Conservation (phyloP, 2,329 filamentous ascomycete genomes). For the Epichloe gansuensis region DNA sequence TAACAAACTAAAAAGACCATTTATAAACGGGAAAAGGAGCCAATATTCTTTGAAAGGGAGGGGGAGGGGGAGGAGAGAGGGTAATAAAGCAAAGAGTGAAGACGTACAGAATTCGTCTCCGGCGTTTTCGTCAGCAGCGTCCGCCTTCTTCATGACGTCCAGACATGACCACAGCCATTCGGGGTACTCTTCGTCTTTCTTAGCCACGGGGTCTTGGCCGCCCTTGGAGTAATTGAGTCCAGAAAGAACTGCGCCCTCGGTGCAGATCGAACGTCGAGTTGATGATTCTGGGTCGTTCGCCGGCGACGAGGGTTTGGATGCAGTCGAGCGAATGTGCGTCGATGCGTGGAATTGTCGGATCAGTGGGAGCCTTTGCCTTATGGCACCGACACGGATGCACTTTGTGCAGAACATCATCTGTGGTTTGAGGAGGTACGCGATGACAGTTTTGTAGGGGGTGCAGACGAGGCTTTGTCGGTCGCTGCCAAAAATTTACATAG, state of each 20-base stretch:
- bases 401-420: constrained; percentile 28
- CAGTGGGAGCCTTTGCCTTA: constrained; percentile 18
- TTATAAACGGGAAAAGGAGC: not conserved
- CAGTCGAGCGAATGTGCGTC: constrained; percentile 22
- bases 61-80: not conserved
- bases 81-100: not conserved
- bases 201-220: constrained; percentile 57
- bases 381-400: constrained; percentile 35
- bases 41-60: too few relatives aligned
- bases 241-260: constrained; percentile 55
- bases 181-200: constrained; percentile 65
- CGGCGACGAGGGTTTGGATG: constrained; percentile 25
- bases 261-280: constrained; percentile 36
- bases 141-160: constrained; percentile 44
- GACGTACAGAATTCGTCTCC: constrained; percentile 71
- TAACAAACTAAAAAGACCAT: not conserved
- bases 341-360: constrained; percentile 29
- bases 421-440: not conserved
- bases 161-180: constrained; percentile 68
- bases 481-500: constrained; percentile 6
- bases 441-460: not conserved
- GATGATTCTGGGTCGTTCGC: constrained; percentile 18
- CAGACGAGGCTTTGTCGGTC: constrained; percentile 1
- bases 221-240: constrained; percentile 71
- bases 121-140: constrained; percentile 38